Evolutionary conservation across 768 basidiomycete genomes (phyloP), one percentile per base, ranked within the genome.

Genomic region (Suillus lakei): DNA sequence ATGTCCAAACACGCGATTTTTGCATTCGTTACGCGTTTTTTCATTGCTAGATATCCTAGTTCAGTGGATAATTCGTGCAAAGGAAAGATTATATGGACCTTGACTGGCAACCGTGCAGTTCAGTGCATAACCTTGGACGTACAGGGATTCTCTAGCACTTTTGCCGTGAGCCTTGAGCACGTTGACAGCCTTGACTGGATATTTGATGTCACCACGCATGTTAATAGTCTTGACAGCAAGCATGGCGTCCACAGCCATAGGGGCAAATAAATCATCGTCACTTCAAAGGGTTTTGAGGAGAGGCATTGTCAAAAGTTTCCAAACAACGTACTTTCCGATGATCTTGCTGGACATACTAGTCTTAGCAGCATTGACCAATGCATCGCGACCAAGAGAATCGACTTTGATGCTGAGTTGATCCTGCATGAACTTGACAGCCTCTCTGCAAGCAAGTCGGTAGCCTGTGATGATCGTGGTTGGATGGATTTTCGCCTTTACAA

Each of bases 381-480:
- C 94, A 38, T 98, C 96, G 70, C 90, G 84, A 41, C 96, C 97
- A n/a, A 99, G 83, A 51, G 87, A 75, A 74, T 98, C 97, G 36
- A 98, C 93, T 79, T 94, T 98, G 48, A 98, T 89, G 74, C 94
- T 96, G 62, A 99, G 80, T 78, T 99, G 96, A 74, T 99, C 97
- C 72, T 96, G 92, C 92, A 99, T 92, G 78, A 96, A 99, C 75
- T 93, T 92, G 71, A 97, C 96, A 16, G 98, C 98, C 80, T 99
- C 98, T 77, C 88, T 92, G 78, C 97, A 98, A 10, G 98, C 98
- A 55, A 99, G 85, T 71, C 98, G 84, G 81, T 99, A 99, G 1
- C 98, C 98, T 18, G 97, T 98, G 79, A 99, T 99, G 79, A 99
- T 97, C 7, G 98, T 99, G 2, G 98, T 99, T 0, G 98, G 98